Conservation (phyloP, 495 filamentous ascomycete species). For the Cenococcum geophilum region DNA sequence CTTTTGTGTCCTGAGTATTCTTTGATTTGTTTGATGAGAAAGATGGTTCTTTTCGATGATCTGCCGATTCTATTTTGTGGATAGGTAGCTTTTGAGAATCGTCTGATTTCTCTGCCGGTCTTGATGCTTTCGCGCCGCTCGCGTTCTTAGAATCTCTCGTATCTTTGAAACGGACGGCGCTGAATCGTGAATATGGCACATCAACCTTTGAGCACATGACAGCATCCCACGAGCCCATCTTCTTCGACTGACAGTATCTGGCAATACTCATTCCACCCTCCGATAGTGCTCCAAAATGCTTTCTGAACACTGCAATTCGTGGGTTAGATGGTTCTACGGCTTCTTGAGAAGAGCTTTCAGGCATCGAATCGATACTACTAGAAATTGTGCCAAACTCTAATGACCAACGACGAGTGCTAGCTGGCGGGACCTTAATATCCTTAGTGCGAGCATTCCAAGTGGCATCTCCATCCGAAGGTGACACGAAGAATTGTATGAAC, state of each 20-base stretch:
- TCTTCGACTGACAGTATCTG: background rate
- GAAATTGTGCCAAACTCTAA: slow-evolving; percentile 19
- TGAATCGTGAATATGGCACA: slow-evolving; percentile 26
- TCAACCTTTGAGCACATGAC: slow-evolving; percentile 16
- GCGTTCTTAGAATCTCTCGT: background rate
- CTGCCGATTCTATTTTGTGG: no score
- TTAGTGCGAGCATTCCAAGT: background rate
- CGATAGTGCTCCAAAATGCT: slow-evolving; percentile 24
- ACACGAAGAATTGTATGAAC: slow-evolving; percentile 30
- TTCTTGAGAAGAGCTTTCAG: slow-evolving; percentile 5
- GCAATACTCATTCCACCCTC: slow-evolving; percentile 22
- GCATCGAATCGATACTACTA: slow-evolving; percentile 19
- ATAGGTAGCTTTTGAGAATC: no score
- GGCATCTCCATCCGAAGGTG: background rate
- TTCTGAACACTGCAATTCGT: slow-evolving; percentile 9
- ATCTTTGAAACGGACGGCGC: background rate
- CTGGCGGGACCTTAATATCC: background rate
- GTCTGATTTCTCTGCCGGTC: no score
- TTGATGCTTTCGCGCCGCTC: background rate
- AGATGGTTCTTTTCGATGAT: no score
- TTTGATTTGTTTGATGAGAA: no score
- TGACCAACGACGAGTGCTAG: background rate
- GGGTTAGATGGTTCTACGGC: background rate
- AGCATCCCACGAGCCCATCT: background rate
- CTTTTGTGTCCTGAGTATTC: no score